Evolutionary conservation across 495 filamentous ascomycete species (phyloP).

Genomic region (Usnea hakonensis): DNA sequence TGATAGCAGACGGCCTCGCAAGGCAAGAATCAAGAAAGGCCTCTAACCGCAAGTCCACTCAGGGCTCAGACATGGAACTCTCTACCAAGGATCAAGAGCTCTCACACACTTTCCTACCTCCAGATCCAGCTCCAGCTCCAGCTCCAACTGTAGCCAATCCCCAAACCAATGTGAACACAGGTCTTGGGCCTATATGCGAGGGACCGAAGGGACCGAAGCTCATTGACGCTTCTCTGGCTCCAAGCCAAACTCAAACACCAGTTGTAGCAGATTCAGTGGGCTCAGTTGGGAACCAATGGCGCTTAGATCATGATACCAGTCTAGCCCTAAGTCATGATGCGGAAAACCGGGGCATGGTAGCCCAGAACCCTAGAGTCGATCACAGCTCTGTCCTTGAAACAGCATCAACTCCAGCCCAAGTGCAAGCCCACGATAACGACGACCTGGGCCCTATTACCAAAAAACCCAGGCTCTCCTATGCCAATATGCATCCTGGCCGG

Average conservation of each 20-base stretch:
- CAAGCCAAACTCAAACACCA: background rate
- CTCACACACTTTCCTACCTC: background rate
- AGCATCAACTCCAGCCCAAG: background rate
- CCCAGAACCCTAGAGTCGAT: background rate
- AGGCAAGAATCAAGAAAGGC: background rate
- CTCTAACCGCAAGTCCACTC: background rate
- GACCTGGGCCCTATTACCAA: background rate
- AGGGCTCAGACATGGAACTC: background rate
- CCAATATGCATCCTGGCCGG: background rate
- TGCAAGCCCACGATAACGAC: background rate
- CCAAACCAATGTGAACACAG: background rate
- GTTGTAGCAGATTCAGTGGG: background rate
- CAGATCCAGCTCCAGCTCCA: background rate
- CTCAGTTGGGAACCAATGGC: too few species aligned
- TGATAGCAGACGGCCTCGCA: background rate
- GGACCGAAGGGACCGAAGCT: background rate
- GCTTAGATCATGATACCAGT: too few species aligned
- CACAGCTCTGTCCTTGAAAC: background rate
- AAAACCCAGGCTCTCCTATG: background rate
- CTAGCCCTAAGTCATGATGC: background rate
- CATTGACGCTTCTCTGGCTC: background rate
- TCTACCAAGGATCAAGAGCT: background rate
- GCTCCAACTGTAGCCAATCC: too few species aligned
- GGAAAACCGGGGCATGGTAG: background rate
- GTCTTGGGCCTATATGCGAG: background rate